Percentiles rank a stretch among this genome's conserved stretches.
Conservation (phyloP, 2,329 filamentous ascomycete genomes). For the Cladosporium oxysporum region DNA sequence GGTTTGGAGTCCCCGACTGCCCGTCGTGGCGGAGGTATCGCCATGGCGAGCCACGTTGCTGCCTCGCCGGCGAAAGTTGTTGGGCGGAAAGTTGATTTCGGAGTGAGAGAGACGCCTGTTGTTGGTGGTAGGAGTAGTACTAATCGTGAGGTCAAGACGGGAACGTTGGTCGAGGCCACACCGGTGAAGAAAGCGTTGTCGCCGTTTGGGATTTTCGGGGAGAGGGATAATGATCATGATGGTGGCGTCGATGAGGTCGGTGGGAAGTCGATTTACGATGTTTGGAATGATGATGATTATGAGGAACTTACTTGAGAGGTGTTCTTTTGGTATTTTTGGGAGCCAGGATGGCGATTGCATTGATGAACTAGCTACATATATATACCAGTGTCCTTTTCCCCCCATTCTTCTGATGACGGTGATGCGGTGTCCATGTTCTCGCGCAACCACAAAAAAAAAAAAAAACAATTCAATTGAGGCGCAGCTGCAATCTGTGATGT, state of each 20-base stretch:
- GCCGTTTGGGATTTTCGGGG: not conserved
- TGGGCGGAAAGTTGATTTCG: conserved; percentile 9
- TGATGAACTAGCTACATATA: not conserved
- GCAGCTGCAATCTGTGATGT: too few relatives aligned
- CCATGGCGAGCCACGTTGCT: conserved; percentile 17
- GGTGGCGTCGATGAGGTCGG: conserved; percentile 4
- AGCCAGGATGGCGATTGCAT: not conserved
- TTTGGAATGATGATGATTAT: conserved; percentile 48
- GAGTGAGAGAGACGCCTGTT: not conserved
- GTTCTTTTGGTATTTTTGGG: not conserved
- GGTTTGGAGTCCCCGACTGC: conserved; percentile 28
- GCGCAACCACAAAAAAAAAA: too few relatives aligned
- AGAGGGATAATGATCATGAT: conserved; percentile 19
- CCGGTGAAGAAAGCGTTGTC: conserved; percentile 11
- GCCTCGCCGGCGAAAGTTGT: conserved; percentile 23
- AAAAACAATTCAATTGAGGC: too few relatives aligned
- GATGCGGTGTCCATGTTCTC: not conserved
- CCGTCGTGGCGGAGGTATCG: conserved; percentile 11
- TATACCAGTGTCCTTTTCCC: not conserved
- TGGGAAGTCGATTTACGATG: conserved; percentile 20
- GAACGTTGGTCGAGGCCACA: conserved; percentile 18
- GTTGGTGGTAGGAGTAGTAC: not conserved
- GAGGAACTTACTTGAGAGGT: conserved; percentile 36
- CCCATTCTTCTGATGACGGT: too few relatives aligned
- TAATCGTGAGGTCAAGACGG: not conserved